These are phyloP conservation scores for Aureobasidium leucospermi DNA, from an alignment of 2,329 filamentous ascomycete species.

Conservation along the genomic window DNA sequence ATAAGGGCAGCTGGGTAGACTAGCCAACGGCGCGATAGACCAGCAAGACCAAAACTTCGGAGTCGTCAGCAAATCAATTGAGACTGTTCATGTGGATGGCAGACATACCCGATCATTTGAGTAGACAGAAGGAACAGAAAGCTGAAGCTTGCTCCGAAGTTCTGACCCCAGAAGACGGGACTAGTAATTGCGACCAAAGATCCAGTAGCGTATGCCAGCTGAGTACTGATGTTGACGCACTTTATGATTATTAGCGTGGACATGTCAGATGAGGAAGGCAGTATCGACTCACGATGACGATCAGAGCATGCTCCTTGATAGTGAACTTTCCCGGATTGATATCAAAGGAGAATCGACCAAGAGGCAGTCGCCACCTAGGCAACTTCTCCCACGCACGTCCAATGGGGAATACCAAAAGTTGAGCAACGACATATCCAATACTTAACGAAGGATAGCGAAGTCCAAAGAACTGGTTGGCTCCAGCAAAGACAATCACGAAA, in stretches of 20 bases:
- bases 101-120: neutral
- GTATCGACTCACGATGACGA: neutral
- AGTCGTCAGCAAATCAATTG: conserved; percentile 40
- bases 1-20: conserved; percentile 83
- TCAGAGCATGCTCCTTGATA: neutral
- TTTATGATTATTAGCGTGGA: neutral
- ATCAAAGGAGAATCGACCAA: neutral
- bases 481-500: conserved; percentile 24
- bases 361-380: neutral
- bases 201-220: neutral
- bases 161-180: neutral
- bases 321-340: neutral
- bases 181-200: neutral
- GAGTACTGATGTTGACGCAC: neutral
- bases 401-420: neutral
- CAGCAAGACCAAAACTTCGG: conserved; percentile 82
- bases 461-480: conserved; percentile 26
- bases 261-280: neutral
- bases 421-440: neutral
- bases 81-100: neutral
- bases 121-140: neutral
- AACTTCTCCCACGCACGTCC: neutral
- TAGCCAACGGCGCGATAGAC: conserved; percentile 69
- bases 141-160: neutral
- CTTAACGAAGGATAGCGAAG: conserved; percentile 23